Evolutionary conservation across 331 rosid genomes (phyloP).

Genomic region (Stylosanthes scabra): DNA sequence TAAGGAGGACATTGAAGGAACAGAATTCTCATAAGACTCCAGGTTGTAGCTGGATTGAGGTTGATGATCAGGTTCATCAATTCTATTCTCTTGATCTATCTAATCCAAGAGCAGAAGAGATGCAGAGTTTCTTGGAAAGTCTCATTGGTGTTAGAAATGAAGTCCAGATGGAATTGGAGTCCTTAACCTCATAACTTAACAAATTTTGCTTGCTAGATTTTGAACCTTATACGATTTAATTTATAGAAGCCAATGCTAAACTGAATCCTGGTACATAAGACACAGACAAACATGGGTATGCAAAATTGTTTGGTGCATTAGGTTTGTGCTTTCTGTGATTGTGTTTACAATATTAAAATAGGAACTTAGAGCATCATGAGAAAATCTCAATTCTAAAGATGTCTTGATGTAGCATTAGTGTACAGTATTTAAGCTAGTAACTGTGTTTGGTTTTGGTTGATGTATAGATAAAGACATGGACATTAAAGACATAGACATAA

Average conservation of each 20-base stretch:
- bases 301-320: background rate
- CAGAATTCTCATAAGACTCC: slow-evolving; percentile 63
- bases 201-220: slow-evolving; percentile 6
- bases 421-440: background rate
- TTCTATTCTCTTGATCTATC: slow-evolving; percentile 68
- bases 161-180: slow-evolving; percentile 29
- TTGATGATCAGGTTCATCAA: slow-evolving; percentile 65
- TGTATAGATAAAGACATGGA: background rate
- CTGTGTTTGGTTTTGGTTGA: background rate
- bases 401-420: background rate
- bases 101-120: slow-evolving; percentile 61
- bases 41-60: slow-evolving; percentile 90
- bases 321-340: background rate
- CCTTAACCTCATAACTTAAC: background rate
- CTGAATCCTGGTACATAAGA: background rate
- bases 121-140: slow-evolving; percentile 54
- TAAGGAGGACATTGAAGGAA: slow-evolving; percentile 61
- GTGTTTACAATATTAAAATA: background rate
- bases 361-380: background rate
- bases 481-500: too few relatives aligned
- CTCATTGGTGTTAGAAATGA: slow-evolving; percentile 49
- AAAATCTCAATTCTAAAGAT: background rate
- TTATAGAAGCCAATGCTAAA: background rate
- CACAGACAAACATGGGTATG: background rate
- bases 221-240: too few relatives aligned